These are phyloP conservation scores for Pinus tabuliformis DNA, from an alignment of 75 land plant genomes.

Conservation along the genomic window DNA sequence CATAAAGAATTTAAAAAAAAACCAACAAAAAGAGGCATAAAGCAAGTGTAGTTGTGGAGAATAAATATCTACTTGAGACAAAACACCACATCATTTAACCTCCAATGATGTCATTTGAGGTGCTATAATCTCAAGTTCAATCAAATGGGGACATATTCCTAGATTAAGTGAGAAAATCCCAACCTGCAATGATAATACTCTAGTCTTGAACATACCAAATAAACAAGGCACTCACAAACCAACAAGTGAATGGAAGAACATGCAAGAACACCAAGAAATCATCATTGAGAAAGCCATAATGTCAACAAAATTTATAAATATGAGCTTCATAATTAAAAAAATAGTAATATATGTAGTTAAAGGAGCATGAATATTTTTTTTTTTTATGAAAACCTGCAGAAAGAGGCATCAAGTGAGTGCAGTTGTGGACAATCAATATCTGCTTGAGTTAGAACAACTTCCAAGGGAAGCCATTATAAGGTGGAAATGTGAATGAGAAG, in stretches of 20 bases:
- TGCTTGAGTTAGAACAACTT: constrained; percentile 52
- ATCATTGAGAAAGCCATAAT: not conserved
- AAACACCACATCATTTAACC: constrained; percentile 87
- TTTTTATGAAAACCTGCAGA: constrained; percentile 75
- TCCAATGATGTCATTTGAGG: constrained; percentile 72
- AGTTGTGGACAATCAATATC: constrained; percentile 71
- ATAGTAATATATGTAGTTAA: not conserved
- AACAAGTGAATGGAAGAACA: no score
- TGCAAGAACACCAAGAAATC: no score
- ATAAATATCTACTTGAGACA: constrained; percentile 63
- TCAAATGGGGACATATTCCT: constrained; percentile 93
- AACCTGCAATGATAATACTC: constrained; percentile 33
- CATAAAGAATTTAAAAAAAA: not conserved
- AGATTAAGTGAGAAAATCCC: constrained; percentile 83
- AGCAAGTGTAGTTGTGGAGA: constrained; percentile 73
- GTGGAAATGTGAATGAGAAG: no score
- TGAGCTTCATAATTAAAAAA: not conserved
- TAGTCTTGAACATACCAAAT: no score
- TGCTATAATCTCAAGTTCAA: constrained; percentile 56
- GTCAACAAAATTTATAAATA: not conserved
- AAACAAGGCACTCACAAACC: no score
- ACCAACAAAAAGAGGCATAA: constrained; percentile 99
- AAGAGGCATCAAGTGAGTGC: constrained; percentile 90
- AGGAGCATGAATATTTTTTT: not conserved
- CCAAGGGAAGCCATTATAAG: no score